Evolutionary conservation across 2,329 filamentous ascomycete species (phyloP).

Genomic region (Ophiostoma populinum): DNA sequence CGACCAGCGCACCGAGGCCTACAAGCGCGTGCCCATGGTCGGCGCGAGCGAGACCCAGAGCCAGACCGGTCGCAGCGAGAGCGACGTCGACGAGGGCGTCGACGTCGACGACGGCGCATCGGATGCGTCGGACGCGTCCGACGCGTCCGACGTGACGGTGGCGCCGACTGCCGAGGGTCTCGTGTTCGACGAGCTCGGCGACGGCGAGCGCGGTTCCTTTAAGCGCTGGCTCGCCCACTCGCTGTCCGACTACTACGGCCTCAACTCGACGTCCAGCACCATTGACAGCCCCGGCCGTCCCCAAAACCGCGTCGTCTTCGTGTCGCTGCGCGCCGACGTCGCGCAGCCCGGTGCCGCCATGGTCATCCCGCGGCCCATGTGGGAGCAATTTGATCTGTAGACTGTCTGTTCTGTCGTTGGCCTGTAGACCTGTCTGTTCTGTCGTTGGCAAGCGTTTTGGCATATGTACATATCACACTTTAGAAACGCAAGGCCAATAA

Average conservation of each 20-base stretch:
- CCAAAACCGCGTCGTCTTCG: constrained; percentile 62
- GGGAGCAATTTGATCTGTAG: constrained; percentile 28
- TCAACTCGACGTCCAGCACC: constrained; percentile 67
- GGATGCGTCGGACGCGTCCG: no score
- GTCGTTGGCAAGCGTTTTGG: no score
- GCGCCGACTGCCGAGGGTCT: constrained; percentile 26
- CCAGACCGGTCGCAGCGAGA: background rate
- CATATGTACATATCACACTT: no score
- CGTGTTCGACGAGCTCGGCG: constrained; percentile 64
- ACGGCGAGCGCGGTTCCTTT: constrained; percentile 63
- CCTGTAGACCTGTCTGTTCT: no score
- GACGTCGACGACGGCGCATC: constrained; percentile 16
- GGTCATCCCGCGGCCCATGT: constrained; percentile 40
- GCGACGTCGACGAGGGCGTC: constrained; percentile 38
- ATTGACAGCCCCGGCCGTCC: constrained; percentile 52
- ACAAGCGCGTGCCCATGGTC: constrained; percentile 33
- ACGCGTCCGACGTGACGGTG: background rate
- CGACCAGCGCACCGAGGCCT: constrained; percentile 21
- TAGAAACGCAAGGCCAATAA: no score
- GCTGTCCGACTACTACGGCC: constrained; percentile 81
- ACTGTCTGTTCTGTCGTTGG: no score
- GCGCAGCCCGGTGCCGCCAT: constrained; percentile 25
- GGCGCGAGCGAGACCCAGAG: no score
- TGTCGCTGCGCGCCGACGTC: constrained; percentile 35
- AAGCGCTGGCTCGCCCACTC: constrained; percentile 91